Percentiles rank a stretch among this genome's conserved stretches.
Conservation (phyloP, 1,284 basidiomycete genomes). For the Sanguinoderma infundibulare region DNA sequence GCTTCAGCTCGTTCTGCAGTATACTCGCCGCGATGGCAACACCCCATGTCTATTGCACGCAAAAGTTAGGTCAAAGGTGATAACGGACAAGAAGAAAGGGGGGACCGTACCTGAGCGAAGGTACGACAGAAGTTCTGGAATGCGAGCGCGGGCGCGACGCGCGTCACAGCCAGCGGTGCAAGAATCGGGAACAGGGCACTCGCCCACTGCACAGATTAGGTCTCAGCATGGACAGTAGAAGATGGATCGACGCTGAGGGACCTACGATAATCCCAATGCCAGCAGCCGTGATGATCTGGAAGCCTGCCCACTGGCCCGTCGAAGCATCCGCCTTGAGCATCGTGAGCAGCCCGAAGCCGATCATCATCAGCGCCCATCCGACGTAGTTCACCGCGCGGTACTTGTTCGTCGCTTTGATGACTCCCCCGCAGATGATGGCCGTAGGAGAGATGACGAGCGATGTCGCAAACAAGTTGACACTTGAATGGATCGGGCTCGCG, state of each 20-base stretch:
- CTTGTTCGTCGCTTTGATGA: slow-evolving; percentile 24
- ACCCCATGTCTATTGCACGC: slow-evolving; percentile 39
- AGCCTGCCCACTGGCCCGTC: slow-evolving; percentile 38
- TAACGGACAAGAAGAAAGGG: no score
- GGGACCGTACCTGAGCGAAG: slow-evolving; percentile 29
- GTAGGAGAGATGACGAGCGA: slow-evolving; percentile 30
- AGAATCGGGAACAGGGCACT: slow-evolving; percentile 39
- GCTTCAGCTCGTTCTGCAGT: slow-evolving; percentile 44
- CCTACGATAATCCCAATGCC: slow-evolving; percentile 34
- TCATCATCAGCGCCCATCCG: slow-evolving; percentile 34
- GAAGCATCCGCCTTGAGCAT: slow-evolving; percentile 32
- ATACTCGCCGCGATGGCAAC: slow-evolving; percentile 42
- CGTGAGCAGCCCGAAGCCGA: slow-evolving; percentile 36
- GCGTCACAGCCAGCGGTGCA: slow-evolving; percentile 36
- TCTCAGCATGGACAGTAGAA: no score
- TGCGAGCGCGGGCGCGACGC: slow-evolving; percentile 35
- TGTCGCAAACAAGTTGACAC: slow-evolving; percentile 31
- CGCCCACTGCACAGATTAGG: slow-evolving; percentile 30
- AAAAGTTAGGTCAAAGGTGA: neutral
- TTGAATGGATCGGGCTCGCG: slow-evolving; percentile 29
- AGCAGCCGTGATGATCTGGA: slow-evolving; percentile 32
- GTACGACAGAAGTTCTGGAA: slow-evolving; percentile 38
- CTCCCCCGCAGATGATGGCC: slow-evolving; percentile 28
- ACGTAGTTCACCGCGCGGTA: slow-evolving; percentile 32
- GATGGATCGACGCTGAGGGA: slow-evolving; percentile 4